These are phyloP conservation scores for Quercus rubra DNA, from an alignment of 306 rosid genomes.

Conservation along the genomic window DNA sequence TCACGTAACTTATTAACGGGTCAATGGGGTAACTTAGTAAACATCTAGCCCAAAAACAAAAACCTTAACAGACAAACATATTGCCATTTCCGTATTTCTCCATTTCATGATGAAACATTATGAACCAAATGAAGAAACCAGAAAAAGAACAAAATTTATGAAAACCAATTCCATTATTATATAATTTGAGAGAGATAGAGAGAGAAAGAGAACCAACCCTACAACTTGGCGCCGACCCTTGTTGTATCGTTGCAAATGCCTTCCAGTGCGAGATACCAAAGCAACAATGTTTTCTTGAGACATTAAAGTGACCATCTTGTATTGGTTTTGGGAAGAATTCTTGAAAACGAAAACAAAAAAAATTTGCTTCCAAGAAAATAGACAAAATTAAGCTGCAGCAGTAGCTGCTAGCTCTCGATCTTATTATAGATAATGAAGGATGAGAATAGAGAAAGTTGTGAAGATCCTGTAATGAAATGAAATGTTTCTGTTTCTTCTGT, in stretches of 20 bases:
- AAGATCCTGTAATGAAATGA: background rate
- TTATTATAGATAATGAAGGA: too few relatives aligned
- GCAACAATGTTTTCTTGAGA: slow-evolving; percentile 61
- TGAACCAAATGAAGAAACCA: background rate
- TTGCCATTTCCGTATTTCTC: background rate
- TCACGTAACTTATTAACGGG: background rate
- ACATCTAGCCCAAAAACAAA: too few relatives aligned
- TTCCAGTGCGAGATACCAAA: slow-evolving; percentile 90
- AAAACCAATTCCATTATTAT: background rate
- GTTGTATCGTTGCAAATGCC: slow-evolving; percentile 81
- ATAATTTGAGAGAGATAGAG: background rate
- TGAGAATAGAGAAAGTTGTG: background rate
- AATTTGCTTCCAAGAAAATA: too few relatives aligned
- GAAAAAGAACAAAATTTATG: background rate
- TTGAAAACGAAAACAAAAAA: slow-evolving; percentile 4
- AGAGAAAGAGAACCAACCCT: slow-evolving; percentile 53
- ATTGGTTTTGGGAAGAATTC: background rate
- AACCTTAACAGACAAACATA: too few relatives aligned
- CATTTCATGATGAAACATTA: background rate
- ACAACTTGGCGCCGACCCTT: slow-evolving; percentile 95
- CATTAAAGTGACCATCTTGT: slow-evolving; percentile 60
- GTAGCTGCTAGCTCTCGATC: too few relatives aligned
- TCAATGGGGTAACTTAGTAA: too few relatives aligned
- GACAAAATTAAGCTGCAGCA: too few relatives aligned
- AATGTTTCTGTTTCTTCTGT: background rate